A percentile compares a stretch with the other conserved stretches of the same genome.
These are phyloP conservation scores for Aspergillaceae sp. DNA, from an alignment of 2,329 filamentous ascomycete species.

Conservation along the genomic window DNA sequence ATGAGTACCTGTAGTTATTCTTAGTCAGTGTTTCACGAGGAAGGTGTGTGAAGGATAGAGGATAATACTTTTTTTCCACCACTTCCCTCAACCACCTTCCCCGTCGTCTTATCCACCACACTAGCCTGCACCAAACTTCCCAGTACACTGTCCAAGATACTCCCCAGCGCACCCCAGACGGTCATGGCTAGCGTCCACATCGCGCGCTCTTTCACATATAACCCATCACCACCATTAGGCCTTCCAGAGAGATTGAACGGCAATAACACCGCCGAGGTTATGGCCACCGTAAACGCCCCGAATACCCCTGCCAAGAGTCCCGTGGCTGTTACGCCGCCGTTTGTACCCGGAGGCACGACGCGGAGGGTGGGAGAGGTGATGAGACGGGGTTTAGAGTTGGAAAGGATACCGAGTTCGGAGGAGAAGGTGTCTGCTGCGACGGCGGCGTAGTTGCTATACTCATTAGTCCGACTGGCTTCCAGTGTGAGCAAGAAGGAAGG, in stretches of 20 bases:
- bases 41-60: background rate
- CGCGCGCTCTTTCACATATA: conserved; percentile 45
- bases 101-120: conserved; percentile 71
- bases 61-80: conserved; percentile 53
- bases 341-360: conserved; percentile 80
- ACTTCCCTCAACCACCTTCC: conserved; percentile 81
- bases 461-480: background rate
- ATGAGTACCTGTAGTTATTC: conserved; percentile 32
- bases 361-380: conserved; percentile 73
- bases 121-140: conserved; percentile 79
- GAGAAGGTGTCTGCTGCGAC: conserved; percentile 91
- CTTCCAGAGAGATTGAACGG: conserved; percentile 52
- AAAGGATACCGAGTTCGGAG: conserved; percentile 88
- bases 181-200: conserved; percentile 50
- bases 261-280: conserved; percentile 58
- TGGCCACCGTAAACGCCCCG: conserved; percentile 62
- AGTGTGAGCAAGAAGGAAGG: background rate
- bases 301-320: conserved; percentile 66
- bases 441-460: conserved; percentile 68
- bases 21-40: background rate
- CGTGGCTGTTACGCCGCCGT: conserved; percentile 74
- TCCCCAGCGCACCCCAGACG: conserved; percentile 67
- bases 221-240: conserved; percentile 11
- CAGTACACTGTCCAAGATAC: conserved; percentile 76
- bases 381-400: conserved; percentile 64